These are phyloP conservation scores for Penicillium verrucosum DNA, from an alignment of 2,329 filamentous ascomycete genomes.

Conservation along the genomic window DNA sequence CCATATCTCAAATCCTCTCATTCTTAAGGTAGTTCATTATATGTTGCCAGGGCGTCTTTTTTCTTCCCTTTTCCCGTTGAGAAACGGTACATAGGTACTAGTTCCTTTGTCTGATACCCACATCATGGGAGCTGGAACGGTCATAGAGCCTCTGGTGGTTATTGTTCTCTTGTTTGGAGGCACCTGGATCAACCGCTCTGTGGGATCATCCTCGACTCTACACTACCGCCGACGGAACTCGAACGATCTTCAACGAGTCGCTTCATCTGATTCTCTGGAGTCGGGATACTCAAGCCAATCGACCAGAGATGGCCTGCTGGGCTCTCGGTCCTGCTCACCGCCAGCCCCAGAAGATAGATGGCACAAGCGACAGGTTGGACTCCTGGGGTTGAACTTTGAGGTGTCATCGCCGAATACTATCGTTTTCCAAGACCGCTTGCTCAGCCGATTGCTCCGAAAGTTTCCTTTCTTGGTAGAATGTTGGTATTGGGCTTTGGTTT, in stretches of 20 bases:
- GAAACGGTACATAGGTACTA: neutral
- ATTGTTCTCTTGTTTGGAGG: conserved; percentile 59
- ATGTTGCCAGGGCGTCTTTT: neutral
- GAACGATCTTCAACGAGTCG: conserved; percentile 16
- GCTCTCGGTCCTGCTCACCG: conserved; percentile 33
- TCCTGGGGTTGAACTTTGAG: conserved; percentile 47
- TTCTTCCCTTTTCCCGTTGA: neutral
- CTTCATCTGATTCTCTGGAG: conserved; percentile 40
- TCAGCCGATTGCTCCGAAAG: conserved; percentile 62
- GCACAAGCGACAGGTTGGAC: conserved; percentile 48
- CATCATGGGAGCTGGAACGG: conserved; percentile 54
- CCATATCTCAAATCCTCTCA: neutral
- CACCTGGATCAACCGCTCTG: conserved; percentile 57
- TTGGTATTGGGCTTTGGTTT: conserved; percentile 75
- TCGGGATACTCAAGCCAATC: conserved; percentile 41
- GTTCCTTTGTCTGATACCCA: neutral
- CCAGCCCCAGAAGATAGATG: conserved; percentile 46
- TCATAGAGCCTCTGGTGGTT: conserved; percentile 62
- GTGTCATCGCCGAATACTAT: conserved; percentile 61
- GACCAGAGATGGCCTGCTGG: conserved; percentile 36
- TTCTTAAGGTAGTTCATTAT: neutral
- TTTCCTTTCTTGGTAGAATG: conserved; percentile 71
- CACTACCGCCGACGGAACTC: conserved; percentile 22
- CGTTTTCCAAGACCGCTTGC: conserved; percentile 57
- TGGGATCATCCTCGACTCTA: conserved; percentile 14